Percentiles rank a stretch among this genome's conserved stretches.
phyloP scores from a whole-genome alignment of 148 eudicot genomes.

The Rhododendron simsii region DNA sequence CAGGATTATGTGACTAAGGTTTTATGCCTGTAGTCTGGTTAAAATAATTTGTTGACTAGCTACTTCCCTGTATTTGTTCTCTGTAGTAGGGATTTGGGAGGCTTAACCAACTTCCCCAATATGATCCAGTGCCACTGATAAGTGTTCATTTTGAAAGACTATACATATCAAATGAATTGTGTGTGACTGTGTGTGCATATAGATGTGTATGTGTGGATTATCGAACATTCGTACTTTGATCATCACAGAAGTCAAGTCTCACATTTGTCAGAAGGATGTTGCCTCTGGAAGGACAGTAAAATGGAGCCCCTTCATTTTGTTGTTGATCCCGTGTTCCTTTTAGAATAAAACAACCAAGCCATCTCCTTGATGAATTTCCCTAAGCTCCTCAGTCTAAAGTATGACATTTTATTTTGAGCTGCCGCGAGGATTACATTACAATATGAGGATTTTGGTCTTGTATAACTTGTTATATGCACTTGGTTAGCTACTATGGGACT shows the following conservation, averaged over 20 bases:
- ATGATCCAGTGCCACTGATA: not conserved
- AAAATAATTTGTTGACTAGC: not conserved
- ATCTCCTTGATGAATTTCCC: not conserved
- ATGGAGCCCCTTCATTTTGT: not conserved
- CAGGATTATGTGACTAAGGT: not conserved
- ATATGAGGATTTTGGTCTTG: not conserved
- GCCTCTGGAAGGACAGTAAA: not conserved
- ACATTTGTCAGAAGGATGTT: not conserved
- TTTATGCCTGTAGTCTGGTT: not conserved
- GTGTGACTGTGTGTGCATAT: not conserved
- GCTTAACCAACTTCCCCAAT: not conserved
- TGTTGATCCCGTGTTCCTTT: not conserved
- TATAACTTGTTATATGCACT: not conserved
- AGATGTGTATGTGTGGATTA: not conserved
- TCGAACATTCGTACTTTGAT: not conserved
- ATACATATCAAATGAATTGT: not conserved
- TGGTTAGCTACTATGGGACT: not conserved
- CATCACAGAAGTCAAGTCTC: not conserved
- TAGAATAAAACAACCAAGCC: not conserved
- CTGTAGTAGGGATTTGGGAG: not conserved
- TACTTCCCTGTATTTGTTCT: not conserved
- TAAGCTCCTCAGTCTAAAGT: not conserved
- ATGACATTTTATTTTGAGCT: not conserved
- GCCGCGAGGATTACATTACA: not conserved
- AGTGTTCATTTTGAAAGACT: not conserved